Percentiles rank a stretch among this genome's conserved stretches.
Conservation (phyloP, 2,329 filamentous ascomycete species). For the Verticillium isaacii region DNA sequence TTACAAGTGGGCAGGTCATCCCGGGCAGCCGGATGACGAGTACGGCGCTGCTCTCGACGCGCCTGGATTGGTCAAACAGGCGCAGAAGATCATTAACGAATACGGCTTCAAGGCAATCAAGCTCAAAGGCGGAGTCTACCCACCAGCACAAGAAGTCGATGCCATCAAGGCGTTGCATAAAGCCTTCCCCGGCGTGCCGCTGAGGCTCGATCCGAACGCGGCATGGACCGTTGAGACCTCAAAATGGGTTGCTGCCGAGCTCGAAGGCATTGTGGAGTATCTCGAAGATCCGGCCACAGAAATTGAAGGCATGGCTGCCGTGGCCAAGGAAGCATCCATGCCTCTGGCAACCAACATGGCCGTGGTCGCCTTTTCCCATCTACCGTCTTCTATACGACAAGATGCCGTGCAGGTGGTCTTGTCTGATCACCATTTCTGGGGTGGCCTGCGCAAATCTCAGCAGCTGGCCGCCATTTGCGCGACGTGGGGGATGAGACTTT, state of each 20-base stretch:
- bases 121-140: conserved; percentile 36
- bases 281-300: conserved; percentile 33
- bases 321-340: conserved; percentile 33
- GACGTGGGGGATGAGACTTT: conserved; percentile 33
- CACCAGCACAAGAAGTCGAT: conserved; percentile 31
- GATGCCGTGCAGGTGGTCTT: conserved; percentile 34
- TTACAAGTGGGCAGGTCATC: conserved; percentile 37
- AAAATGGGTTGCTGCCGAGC: conserved; percentile 31
- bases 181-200: conserved; percentile 29
- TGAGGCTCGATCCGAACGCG: conserved; percentile 32
- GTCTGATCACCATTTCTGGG: conserved; percentile 39
- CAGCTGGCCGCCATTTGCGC: conserved; percentile 29
- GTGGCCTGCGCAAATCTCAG: conserved; percentile 34
- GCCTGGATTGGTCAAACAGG: conserved; percentile 26
- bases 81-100: conserved; percentile 31
- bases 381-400: conserved; percentile 30
- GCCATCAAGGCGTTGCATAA: conserved; percentile 30
- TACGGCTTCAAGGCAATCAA: conserved; percentile 39
- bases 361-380: conserved; percentile 33
- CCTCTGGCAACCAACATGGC: conserved; percentile 38
- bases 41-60: conserved; percentile 31
- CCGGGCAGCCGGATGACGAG: conserved; percentile 31
- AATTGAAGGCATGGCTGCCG: conserved; percentile 37
- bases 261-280: conserved; percentile 30
- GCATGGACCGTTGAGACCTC: conserved; percentile 34